These are phyloP conservation scores for Alternaria incomplexa DNA, from an alignment of 2,329 filamentous ascomycete genomes.

Conservation along the genomic window DNA sequence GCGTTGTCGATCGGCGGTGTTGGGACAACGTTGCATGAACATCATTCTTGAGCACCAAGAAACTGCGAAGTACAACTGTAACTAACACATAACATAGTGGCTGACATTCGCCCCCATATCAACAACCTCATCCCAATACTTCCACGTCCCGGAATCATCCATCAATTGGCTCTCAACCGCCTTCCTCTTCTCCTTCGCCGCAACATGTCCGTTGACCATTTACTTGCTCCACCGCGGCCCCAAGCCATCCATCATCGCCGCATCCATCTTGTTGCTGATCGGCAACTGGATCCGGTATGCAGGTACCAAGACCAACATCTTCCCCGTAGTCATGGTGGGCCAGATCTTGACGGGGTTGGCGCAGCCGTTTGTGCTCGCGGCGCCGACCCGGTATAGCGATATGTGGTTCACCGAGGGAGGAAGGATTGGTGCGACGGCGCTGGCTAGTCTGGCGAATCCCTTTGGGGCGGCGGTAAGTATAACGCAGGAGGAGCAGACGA, in stretches of 20 bases:
- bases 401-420: slow-evolving; percentile 90
- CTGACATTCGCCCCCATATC: slow-evolving; percentile 89
- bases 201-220: slow-evolving; percentile 72
- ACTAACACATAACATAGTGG: slow-evolving; percentile 66
- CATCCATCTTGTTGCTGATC: slow-evolving; percentile 74
- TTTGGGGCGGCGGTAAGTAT: slow-evolving; percentile 76
- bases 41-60: no score
- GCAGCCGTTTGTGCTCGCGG: slow-evolving; percentile 89
- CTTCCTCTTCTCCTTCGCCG: slow-evolving; percentile 84
- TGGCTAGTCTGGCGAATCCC: slow-evolving; percentile 86
- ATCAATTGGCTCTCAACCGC: slow-evolving; percentile 94
- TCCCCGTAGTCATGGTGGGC: slow-evolving; percentile 83
- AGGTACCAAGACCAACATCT: slow-evolving; percentile 66
- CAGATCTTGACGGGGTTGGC: slow-evolving; percentile 88
- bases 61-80: background rate
- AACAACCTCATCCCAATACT: slow-evolving; percentile 75
- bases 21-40: background rate
- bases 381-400: slow-evolving; percentile 89
- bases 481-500: background rate
- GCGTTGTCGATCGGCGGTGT: background rate
- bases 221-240: slow-evolving; percentile 81
- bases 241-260: slow-evolving; percentile 74
- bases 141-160: slow-evolving; percentile 71
- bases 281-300: slow-evolving; percentile 94
- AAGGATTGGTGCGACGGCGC: slow-evolving; percentile 83